These are phyloP conservation scores for Penicillium sclerotigenum DNA, from an alignment of 2,329 filamentous ascomycete species.

Conservation along the genomic window DNA sequence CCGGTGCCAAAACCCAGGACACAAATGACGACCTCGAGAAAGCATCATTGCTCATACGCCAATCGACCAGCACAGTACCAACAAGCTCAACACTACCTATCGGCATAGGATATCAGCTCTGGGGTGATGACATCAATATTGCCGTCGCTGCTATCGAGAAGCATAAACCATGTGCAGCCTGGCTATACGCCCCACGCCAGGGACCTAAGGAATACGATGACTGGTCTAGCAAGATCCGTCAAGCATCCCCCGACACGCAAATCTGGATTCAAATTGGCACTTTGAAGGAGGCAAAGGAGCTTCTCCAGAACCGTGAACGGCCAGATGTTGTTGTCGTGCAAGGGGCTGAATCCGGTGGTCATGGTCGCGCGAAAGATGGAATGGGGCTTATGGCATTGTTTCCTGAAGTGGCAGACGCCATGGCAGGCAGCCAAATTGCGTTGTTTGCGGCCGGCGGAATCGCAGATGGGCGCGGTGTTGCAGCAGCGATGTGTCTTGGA, in stretches of 20 bases:
- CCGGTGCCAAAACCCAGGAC: slow-evolving; percentile 49
- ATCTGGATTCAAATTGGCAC: slow-evolving; percentile 58
- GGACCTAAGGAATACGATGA: slow-evolving; percentile 35
- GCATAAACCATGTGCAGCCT: slow-evolving; percentile 41
- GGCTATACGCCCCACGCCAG: slow-evolving; percentile 41
- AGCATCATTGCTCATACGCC: slow-evolving; percentile 25
- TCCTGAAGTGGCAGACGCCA: slow-evolving; percentile 50
- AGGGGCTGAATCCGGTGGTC: slow-evolving; percentile 55
- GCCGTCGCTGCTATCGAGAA: slow-evolving; percentile 32
- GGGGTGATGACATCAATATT: slow-evolving; percentile 36
- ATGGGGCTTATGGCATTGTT: slow-evolving; percentile 51
- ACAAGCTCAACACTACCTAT: slow-evolving; percentile 32
- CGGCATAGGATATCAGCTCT: slow-evolving; percentile 44
- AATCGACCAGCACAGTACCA: slow-evolving; percentile 5
- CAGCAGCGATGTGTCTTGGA: slow-evolving; percentile 52
- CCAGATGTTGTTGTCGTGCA: slow-evolving; percentile 56
- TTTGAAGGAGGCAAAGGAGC: slow-evolving; percentile 47
- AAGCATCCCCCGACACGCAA: slow-evolving; percentile 43
- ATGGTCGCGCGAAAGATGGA: slow-evolving; percentile 49
- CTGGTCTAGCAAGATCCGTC: slow-evolving; percentile 48
- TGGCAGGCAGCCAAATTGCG: slow-evolving; percentile 39
- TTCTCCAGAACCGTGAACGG: slow-evolving; percentile 31
- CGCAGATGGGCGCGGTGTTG: slow-evolving; percentile 51
- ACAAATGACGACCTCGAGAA: slow-evolving; percentile 34
- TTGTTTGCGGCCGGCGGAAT: slow-evolving; percentile 55